Evolutionary conservation across 139 green algal genomes (phyloP), one percentile per base, ranked within the genome.

Genomic region (Trebouxia sp.): DNA sequence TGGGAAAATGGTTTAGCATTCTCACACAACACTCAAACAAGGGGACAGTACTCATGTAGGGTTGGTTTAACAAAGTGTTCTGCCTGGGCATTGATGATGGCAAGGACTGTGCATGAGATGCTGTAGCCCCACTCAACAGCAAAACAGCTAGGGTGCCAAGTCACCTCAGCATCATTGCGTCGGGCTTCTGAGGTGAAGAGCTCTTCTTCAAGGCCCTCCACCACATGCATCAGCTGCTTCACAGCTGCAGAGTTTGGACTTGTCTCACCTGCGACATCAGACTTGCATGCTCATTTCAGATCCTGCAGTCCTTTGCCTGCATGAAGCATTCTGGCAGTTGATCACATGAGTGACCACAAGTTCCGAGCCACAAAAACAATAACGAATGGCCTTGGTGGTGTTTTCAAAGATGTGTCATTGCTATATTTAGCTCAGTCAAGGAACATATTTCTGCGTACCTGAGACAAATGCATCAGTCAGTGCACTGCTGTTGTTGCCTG

Each of bases 121-220:
- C 55, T 14, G 30, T 67, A 35, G 11, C 17, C 15, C 55, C n/a
- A 22, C 55, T 32, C 10, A 32, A 12, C 12, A 15, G 14, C 55
- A 67, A 1, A 17, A 43, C 11, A 15, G 26, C 55, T 32, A 32
- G 3, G 55, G 24, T 35, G 55, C 5, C n/a, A 38, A 11, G 56
- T 35, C 24, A 81, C 81, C 74, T 85, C 81, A 11, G 75, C 75
- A 51, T 85, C 81, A 51, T 81, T 53, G 47, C 81, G 65, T 8
- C 38, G 42, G 22, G 81, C 75, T 51, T 85, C 81, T 32, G 81
- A 78, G 20, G 26, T 47, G 56, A 85, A 85, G 26, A 85, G 65
- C 81, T 85, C 81, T 75, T 85, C 81, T 50, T 85, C 81, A n/a
- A 85, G 75, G 14, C 65, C 41, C 35, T 82, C 75, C 65, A 82